Percentiles rank a stretch among this genome's conserved stretches.
Evolutionary conservation across 345 rosid species (phyloP).

Genomic region (Adansonia digitata): DNA sequence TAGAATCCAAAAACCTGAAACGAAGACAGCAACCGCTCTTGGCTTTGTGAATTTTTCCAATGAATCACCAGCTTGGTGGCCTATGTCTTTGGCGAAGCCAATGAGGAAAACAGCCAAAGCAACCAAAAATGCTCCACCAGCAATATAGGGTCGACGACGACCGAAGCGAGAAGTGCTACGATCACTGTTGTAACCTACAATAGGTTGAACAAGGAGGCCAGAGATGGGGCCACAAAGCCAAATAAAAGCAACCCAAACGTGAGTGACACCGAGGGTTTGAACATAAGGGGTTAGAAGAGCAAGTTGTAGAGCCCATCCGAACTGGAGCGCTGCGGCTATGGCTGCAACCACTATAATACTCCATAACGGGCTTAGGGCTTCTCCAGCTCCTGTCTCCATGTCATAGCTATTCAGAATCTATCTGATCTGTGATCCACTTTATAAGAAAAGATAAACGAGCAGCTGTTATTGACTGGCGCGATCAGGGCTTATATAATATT

Average conservation of each 20-base stretch:
- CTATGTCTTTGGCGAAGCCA: background rate
- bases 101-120: background rate
- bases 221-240: slow-evolving; percentile 30
- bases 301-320: background rate
- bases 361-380: no score
- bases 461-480: no score
- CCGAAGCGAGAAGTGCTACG: slow-evolving; percentile 73
- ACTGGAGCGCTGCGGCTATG: background rate
- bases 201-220: slow-evolving; percentile 85
- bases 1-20: background rate
- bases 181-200: slow-evolving; percentile 79
- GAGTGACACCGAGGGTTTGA: slow-evolving; percentile 59
- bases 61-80: background rate
- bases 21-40: background rate
- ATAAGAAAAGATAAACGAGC: no score
- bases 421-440: no score
- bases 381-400: no score
- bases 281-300: background rate
- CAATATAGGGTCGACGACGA: slow-evolving; percentile 83
- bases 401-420: no score
- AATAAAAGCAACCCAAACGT: slow-evolving; percentile 74
- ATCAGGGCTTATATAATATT: no score
- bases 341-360: no score
- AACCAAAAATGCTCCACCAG: slow-evolving; percentile 33
- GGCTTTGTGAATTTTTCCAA: background rate